phyloP scores from a whole-genome alignment of 2,329 filamentous ascomycete genomes.

The Endothia cerciana region DNA sequence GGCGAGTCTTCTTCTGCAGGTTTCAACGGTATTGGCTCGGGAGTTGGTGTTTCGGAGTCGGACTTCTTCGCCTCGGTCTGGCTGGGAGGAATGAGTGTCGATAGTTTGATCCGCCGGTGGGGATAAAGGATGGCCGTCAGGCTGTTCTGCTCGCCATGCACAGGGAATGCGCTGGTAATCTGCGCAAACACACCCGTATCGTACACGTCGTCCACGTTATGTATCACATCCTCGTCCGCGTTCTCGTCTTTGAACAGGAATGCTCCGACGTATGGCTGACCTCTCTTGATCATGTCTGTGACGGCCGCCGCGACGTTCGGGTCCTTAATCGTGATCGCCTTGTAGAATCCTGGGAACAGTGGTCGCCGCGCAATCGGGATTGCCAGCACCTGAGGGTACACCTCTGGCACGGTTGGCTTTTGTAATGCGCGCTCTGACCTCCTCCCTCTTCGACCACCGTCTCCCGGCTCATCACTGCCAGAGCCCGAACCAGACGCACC shows the following conservation, averaged over 20 bases:
- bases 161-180: constrained; percentile 93
- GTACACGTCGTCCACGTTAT: constrained; percentile 87
- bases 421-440: constrained; percentile 78
- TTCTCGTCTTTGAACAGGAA: constrained; percentile 97
- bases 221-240: constrained; percentile 91
- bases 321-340: constrained; percentile 95
- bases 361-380: constrained; percentile 94
- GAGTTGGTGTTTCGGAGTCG: constrained; percentile 51
- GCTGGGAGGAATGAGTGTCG: constrained; percentile 75
- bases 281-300: constrained; percentile 93
- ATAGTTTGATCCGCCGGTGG: constrained; percentile 90
- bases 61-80: constrained; percentile 55
- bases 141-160: constrained; percentile 80
- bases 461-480: constrained; percentile 61
- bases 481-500: constrained; percentile 46
- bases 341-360: constrained; percentile 97
- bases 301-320: constrained; percentile 90
- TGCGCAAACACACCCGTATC: constrained; percentile 97
- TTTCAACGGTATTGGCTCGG: constrained; percentile 64
- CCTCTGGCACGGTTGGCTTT: constrained; percentile 88
- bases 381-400: constrained; percentile 96
- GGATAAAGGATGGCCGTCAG: constrained; percentile 95
- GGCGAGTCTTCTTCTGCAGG: constrained; percentile 54
- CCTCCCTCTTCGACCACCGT: constrained; percentile 72
- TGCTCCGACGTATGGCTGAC: constrained; percentile 95